Percentiles rank a stretch among this genome's conserved stretches.
These are phyloP conservation scores for Allomyces macrogynus DNA, from an alignment of 192 early-diverging fungal species.

Conservation along the genomic window DNA sequence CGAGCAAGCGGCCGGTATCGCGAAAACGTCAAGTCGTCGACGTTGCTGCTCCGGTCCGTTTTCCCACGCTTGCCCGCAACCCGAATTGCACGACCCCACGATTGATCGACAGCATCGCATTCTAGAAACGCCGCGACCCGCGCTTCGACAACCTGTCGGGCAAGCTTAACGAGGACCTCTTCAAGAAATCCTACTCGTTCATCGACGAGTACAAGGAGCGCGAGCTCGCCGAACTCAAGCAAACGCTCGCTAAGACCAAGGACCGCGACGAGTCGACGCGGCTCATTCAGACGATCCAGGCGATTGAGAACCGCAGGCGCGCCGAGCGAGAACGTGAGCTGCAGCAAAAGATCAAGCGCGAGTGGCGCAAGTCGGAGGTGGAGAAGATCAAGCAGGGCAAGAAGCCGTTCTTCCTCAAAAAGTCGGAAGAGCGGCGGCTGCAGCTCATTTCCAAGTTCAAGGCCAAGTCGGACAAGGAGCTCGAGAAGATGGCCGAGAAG, in stretches of 20 bases:
- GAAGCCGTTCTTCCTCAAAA: conserved; percentile 76
- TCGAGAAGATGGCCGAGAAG: conserved; percentile 81
- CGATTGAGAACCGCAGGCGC: conserved; percentile 30
- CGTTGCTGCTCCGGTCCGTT: conserved; percentile 23
- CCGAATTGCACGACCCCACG: background rate
- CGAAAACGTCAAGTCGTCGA: conserved; percentile 51
- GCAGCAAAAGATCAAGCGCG: conserved; percentile 40
- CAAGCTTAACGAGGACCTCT: conserved; percentile 75
- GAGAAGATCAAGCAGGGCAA: conserved; percentile 72
- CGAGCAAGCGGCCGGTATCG: conserved; percentile 53
- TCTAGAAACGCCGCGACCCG: conserved; percentile 67
- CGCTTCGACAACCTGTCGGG: conserved; percentile 80
- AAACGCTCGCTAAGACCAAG: conserved; percentile 42
- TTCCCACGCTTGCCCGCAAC: background rate
- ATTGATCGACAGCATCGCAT: background rate
- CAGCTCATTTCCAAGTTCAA: conserved; percentile 75
- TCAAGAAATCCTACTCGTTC: conserved; percentile 80
- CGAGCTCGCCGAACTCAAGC: conserved; percentile 50
- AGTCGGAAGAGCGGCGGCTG: conserved; percentile 63
- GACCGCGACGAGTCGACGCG: conserved; percentile 33
- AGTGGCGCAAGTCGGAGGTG: conserved; percentile 60
- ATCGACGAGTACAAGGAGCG: conserved; percentile 52
- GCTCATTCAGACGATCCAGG: conserved; percentile 34
- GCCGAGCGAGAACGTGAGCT: conserved; percentile 24
- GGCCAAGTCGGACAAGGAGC: conserved; percentile 37